Conservation (phyloP, 2,329 filamentous ascomycete species). For the Purpureocillium takamizusanense region DNA sequence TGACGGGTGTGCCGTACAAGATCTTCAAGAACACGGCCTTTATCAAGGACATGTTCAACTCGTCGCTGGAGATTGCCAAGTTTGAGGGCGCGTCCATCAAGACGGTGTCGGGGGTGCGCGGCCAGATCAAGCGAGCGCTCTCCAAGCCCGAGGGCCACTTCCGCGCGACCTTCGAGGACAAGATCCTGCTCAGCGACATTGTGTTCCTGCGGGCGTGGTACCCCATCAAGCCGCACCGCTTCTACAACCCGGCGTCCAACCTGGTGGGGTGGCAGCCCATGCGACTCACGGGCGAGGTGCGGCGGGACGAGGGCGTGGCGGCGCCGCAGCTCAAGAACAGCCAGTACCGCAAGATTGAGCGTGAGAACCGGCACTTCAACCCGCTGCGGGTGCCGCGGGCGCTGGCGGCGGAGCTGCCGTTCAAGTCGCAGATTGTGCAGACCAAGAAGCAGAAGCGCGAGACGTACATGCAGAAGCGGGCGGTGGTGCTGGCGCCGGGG, state of each 20-base stretch:
- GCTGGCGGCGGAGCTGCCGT: slow-evolving; percentile 77
- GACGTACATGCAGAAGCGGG: slow-evolving; percentile 93
- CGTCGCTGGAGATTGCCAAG: slow-evolving; percentile 88
- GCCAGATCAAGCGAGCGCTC: slow-evolving; percentile 93
- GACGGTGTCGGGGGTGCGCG: slow-evolving; percentile 89
- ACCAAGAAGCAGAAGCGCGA: slow-evolving; percentile 71
- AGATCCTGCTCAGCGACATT: slow-evolving; percentile 92
- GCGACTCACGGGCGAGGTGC: slow-evolving; percentile 88
- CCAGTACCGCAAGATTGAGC: slow-evolving; percentile 65
- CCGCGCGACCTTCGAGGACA: slow-evolving; percentile 97
- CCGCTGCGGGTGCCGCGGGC: slow-evolving; percentile 67
- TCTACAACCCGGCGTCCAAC: slow-evolving; percentile 95
- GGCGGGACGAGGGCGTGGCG: slow-evolving; percentile 62
- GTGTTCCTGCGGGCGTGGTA: slow-evolving; percentile 97
- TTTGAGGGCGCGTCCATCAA: slow-evolving; percentile 95
- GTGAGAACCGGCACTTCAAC: slow-evolving; percentile 67
- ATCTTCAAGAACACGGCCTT: slow-evolving; percentile 99
- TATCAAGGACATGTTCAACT: slow-evolving; percentile 97
- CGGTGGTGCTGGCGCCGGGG: slow-evolving; percentile 69
- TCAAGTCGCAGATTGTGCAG: slow-evolving; percentile 79
- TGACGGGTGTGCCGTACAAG: slow-evolving; percentile 89
- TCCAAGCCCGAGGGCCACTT: slow-evolving; percentile 92
- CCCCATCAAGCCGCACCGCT: slow-evolving; percentile 86
- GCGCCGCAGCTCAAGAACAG: slow-evolving; percentile 79
- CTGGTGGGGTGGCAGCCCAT: slow-evolving; percentile 88